phyloP scores from a whole-genome alignment of 495 filamentous ascomycete species.

The Tuber aestivum region DNA sequence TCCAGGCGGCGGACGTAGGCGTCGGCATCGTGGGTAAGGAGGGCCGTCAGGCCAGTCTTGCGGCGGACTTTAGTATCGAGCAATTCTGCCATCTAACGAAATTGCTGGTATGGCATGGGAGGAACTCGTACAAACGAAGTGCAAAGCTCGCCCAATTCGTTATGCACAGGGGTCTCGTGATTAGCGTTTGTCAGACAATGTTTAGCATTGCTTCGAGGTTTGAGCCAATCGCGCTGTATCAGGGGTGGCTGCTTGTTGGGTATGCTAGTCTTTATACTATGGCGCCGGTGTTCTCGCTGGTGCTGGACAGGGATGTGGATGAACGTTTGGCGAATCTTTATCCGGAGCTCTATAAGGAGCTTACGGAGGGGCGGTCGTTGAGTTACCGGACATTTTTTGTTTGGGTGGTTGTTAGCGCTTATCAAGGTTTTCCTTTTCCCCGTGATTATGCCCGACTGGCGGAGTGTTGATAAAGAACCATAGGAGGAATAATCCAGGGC shows the following conservation, averaged over 20 bases:
- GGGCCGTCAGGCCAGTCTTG: constrained; percentile 86
- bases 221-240: constrained; percentile 89
- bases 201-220: constrained; percentile 88
- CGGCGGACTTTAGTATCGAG: constrained; percentile 91
- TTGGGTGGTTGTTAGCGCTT: constrained; percentile 93
- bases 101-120: constrained; percentile 93
- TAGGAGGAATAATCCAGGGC: constrained; percentile 78
- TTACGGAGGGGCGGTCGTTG: constrained; percentile 75
- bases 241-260: constrained; percentile 88
- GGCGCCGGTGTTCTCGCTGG: constrained; percentile 88
- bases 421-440: constrained; percentile 57
- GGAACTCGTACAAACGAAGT: constrained; percentile 91
- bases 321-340: constrained; percentile 89
- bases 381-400: constrained; percentile 92
- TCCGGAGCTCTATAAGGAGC: constrained; percentile 93
- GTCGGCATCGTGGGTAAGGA: constrained; percentile 98
- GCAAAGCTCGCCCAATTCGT: constrained; percentile 97
- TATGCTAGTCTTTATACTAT: constrained; percentile 97
- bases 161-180: constrained; percentile 93
- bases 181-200: constrained; percentile 92
- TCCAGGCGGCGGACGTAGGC: constrained; percentile 94
- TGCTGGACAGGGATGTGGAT: constrained; percentile 91
- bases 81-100: constrained; percentile 97
- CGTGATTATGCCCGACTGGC: background rate
- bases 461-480: background rate